Evolutionary conservation across 139 green algal genomes (phyloP).

Genomic region (Micromonas pusilla): DNA sequence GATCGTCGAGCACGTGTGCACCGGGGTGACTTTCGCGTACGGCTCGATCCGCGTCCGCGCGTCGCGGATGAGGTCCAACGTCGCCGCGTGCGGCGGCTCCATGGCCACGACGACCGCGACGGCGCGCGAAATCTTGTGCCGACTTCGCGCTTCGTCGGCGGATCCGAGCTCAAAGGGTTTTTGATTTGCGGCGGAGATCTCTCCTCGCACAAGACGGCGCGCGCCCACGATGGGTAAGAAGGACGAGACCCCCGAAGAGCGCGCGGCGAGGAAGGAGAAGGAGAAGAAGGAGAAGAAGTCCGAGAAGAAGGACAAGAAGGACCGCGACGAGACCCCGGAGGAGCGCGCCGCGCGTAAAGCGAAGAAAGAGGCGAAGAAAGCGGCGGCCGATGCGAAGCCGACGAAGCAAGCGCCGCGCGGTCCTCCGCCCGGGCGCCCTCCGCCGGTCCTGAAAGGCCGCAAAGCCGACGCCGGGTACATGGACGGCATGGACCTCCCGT

Average conservation of each 20-base stretch:
- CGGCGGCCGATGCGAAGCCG: neutral
- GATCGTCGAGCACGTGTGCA: neutral
- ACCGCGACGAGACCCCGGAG: slow-evolving; percentile 27
- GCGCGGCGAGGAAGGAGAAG: slow-evolving; percentile 21
- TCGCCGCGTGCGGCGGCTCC: too few relatives aligned
- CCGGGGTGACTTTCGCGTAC: neutral
- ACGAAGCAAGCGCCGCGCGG: slow-evolving; percentile 5
- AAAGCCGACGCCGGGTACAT: slow-evolving; percentile 58
- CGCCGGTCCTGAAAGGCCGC: neutral
- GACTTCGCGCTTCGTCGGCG: too few relatives aligned
- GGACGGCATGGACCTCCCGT: slow-evolving; percentile 85
- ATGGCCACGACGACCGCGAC: too few relatives aligned
- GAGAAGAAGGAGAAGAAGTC: slow-evolving; percentile 27
- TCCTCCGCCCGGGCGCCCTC: neutral
- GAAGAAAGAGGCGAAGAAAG: slow-evolving; percentile 18
- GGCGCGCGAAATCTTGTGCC: too few relatives aligned
- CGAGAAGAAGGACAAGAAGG: slow-evolving; percentile 33
- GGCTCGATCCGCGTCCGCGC: neutral
- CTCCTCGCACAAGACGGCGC: too few relatives aligned
- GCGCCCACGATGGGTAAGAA: slow-evolving; percentile 27
- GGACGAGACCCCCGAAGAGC: slow-evolving; percentile 30
- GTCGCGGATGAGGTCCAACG: neutral
- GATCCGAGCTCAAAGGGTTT: too few relatives aligned
- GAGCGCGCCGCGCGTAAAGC: slow-evolving; percentile 16
- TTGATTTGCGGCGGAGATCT: too few relatives aligned